Evolutionary conservation across 2,329 filamentous ascomycete species (phyloP).

Genomic region (Didymosphaeria variabile): DNA sequence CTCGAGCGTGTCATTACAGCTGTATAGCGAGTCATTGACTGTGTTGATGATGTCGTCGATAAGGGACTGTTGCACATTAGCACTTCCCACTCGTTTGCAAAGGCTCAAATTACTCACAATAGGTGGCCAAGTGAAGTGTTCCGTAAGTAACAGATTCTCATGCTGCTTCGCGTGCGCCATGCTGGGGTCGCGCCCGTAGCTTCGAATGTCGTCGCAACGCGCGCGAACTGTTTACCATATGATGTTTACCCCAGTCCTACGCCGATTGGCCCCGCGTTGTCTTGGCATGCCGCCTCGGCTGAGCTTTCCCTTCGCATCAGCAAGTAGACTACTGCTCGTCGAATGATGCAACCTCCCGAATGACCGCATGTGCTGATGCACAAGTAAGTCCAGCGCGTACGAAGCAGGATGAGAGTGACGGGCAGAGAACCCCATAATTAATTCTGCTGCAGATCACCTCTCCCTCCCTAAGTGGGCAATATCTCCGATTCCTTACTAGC

Average conservation of each 20-base stretch:
- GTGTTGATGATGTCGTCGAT: slow-evolving; percentile 99
- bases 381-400: slow-evolving; percentile 2
- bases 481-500: too few relatives aligned
- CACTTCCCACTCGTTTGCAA: background rate
- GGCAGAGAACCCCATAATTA: too few relatives aligned
- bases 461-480: too few relatives aligned
- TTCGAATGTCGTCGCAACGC: slow-evolving; percentile 2
- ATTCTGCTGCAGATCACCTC: too few relatives aligned
- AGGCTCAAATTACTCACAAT: slow-evolving; percentile 66
- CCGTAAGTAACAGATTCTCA: slow-evolving; percentile 76
- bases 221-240: slow-evolving; percentile 14
- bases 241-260: slow-evolving; percentile 14
- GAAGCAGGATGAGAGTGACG: slow-evolving; percentile 1
- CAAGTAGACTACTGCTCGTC: background rate
- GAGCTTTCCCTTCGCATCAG: background rate
- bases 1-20: slow-evolving; percentile 87
- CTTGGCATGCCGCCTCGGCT: slow-evolving; percentile 14
- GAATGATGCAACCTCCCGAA: background rate
- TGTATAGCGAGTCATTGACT: slow-evolving; percentile 91
- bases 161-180: slow-evolving; percentile 58
- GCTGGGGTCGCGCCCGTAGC: slow-evolving; percentile 9
- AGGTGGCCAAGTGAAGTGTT: slow-evolving; percentile 95
- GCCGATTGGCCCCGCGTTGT: slow-evolving; percentile 16
- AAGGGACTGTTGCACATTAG: slow-evolving; percentile 70
- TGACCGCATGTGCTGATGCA: slow-evolving; percentile 1